These are phyloP conservation scores for Pisolithus microcarpus DNA, from an alignment of 768 basidiomycete species.

Conservation along the genomic window DNA sequence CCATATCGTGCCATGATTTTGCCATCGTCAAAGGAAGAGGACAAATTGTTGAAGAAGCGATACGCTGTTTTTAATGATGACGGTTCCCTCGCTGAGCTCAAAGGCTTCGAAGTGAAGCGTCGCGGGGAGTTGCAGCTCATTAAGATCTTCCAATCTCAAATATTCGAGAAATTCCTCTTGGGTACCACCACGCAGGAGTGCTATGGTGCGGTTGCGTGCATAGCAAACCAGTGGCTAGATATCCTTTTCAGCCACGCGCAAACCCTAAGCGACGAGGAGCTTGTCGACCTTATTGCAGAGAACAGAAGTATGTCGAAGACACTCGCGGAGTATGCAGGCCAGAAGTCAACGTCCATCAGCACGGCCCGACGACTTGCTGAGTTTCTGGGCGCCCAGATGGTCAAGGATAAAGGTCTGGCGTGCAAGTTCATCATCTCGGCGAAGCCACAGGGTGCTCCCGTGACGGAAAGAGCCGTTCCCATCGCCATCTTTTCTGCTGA, in stretches of 20 bases:
- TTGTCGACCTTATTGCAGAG: slow-evolving; percentile 97
- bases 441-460: slow-evolving; percentile 85
- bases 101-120: slow-evolving; percentile 98
- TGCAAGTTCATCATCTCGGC: slow-evolving; percentile 99
- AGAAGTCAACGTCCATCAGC: slow-evolving; percentile 98
- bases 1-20: slow-evolving; percentile 99
- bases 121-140: slow-evolving; percentile 96
- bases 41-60: slow-evolving; percentile 95
- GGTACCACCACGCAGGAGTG: slow-evolving; percentile 93
- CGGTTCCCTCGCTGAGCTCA: slow-evolving; percentile 93
- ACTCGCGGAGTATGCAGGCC: slow-evolving; percentile 88
- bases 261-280: slow-evolving; percentile 82
- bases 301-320: slow-evolving; percentile 98
- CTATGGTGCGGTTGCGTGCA: slow-evolving; percentile 86
- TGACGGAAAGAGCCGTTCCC: slow-evolving; percentile 94
- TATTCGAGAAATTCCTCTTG: slow-evolving; percentile 95
- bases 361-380: slow-evolving; percentile 93
- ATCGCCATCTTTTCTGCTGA: slow-evolving; percentile 98
- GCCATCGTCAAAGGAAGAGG: slow-evolving; percentile 98
- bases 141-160: slow-evolving; percentile 98
- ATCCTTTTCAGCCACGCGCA: slow-evolving; percentile 84
- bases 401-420: slow-evolving; percentile 97
- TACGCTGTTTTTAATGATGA: slow-evolving; percentile 99
- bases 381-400: slow-evolving; percentile 97
- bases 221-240: slow-evolving; percentile 97